Percentiles rank a stretch among this genome's conserved stretches.
Conservation (phyloP, 2,329 filamentous ascomycete genomes). For the Penicillium psychrosexuale region DNA sequence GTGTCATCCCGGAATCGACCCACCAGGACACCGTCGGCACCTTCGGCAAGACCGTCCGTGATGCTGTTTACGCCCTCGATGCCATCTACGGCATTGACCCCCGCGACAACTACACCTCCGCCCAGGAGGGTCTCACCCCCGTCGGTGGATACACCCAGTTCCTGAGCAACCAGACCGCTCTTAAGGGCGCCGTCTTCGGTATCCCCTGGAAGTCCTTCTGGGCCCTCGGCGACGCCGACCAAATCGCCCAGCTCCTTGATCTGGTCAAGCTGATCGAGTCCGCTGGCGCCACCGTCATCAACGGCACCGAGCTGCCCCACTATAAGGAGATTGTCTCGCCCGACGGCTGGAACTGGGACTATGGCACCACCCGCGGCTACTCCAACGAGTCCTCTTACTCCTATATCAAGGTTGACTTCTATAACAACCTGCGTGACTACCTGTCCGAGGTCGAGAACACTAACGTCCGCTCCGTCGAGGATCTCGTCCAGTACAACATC, state of each 20-base stretch:
- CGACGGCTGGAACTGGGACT: constrained; percentile 72
- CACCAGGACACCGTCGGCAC: constrained; percentile 68
- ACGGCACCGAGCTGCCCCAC: constrained; percentile 65
- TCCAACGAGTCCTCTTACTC: constrained; percentile 73
- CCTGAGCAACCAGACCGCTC: constrained; percentile 52
- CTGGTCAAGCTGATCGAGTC: constrained; percentile 54
- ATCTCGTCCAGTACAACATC: constrained; percentile 63
- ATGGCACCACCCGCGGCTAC: constrained; percentile 59
- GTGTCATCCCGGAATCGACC: constrained; percentile 62
- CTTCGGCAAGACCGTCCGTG: constrained; percentile 66
- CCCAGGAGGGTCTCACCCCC: constrained; percentile 56
- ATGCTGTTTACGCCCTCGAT: constrained; percentile 65
- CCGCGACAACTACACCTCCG: constrained; percentile 64
- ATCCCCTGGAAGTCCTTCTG: constrained; percentile 71
- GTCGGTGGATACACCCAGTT: constrained; percentile 56
- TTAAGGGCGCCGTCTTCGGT: constrained; percentile 64
- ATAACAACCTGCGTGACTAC: constrained; percentile 63
- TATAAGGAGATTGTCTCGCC: constrained; percentile 62
- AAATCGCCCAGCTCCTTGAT: constrained; percentile 53
- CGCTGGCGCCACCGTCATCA: constrained; percentile 66
- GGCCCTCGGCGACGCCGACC: constrained; percentile 57
- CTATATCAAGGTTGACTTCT: constrained; percentile 62
- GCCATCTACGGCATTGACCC: constrained; percentile 64
- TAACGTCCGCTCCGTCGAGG: constrained; percentile 57
- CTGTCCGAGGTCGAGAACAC: constrained; percentile 63